These are phyloP conservation scores for Paramecium bursaria DNA, from an alignment of 73 alveolate genomes.

Conservation along the genomic window DNA sequence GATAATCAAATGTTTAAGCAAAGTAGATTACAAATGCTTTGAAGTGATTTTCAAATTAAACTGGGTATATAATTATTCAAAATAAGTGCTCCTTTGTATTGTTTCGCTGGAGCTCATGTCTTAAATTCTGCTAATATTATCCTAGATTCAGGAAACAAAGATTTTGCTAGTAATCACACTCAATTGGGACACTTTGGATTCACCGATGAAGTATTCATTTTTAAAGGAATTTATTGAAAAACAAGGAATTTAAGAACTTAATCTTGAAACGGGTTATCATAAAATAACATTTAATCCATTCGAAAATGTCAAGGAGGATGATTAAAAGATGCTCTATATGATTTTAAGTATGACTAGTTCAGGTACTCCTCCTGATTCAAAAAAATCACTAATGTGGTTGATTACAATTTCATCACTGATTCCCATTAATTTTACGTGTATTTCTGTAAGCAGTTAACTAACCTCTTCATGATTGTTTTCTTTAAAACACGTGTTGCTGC, in stretches of 20 bases:
- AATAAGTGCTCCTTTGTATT: constrained; percentile 54
- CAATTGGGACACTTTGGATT: too few species aligned
- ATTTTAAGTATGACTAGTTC: constrained; percentile 61
- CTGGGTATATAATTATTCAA: not conserved
- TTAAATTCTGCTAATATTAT: constrained; percentile 65
- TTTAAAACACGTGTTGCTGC: constrained; percentile 19
- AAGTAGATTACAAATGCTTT: constrained; percentile 7
- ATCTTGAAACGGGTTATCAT: too few species aligned
- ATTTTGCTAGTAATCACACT: constrained; percentile 56
- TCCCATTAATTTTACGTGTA: constrained; percentile 36
- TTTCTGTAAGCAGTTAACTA: constrained; percentile 45
- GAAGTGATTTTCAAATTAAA: not conserved
- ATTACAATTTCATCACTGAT: constrained; percentile 50
- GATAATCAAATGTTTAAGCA: constrained; percentile 38
- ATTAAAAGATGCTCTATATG: constrained; percentile 27
- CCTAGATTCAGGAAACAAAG: constrained; percentile 57
- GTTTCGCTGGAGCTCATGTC: constrained; percentile 67
- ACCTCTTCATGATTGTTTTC: constrained; percentile 48
- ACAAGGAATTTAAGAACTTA: too few species aligned
- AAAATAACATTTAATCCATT: too few species aligned
- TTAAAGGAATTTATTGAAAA: too few species aligned
- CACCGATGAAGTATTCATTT: too few species aligned
- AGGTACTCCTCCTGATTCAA: constrained; percentile 70
- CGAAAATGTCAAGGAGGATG: too few species aligned
- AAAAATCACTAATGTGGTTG: constrained; percentile 61